Evolutionary conservation across 768 basidiomycete species (phyloP).

Genomic region (Naganishia onofrii): DNA sequence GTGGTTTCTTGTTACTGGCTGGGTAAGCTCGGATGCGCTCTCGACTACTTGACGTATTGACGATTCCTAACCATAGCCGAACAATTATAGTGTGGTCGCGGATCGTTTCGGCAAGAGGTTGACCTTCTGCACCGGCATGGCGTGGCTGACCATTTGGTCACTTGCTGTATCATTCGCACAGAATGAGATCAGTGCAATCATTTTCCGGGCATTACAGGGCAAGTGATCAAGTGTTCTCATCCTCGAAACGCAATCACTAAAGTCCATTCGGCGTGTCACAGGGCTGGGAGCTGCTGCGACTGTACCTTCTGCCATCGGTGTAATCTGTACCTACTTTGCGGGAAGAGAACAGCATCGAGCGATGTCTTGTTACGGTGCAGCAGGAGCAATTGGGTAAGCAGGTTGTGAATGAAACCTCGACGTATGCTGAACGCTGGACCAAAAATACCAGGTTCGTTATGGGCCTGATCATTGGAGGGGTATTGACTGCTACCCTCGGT

Average conservation of each 20-base stretch:
- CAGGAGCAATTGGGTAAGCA: conserved; percentile 30
- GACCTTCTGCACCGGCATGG: conserved; percentile 25
- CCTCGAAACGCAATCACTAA: not conserved
- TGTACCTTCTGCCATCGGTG: conserved; percentile 32
- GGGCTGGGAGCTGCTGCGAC: conserved; percentile 33
- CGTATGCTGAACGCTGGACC: not conserved
- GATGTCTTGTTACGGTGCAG: conserved; percentile 27
- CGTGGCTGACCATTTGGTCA: conserved; percentile 2
- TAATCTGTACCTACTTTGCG: conserved; percentile 29
- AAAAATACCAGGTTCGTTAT: not conserved
- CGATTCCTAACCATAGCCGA: not conserved
- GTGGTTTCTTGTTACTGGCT: conserved; percentile 31
- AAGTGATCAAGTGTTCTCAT: not conserved
- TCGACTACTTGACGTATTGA: not conserved
- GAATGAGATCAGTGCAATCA: conserved; percentile 21
- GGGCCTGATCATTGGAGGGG: conserved; percentile 11
- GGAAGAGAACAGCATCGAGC: conserved; percentile 30
- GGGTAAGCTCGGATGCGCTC: not conserved
- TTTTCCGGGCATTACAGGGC: conserved; percentile 14
- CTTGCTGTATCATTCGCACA: conserved; percentile 23
- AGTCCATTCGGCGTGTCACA: not conserved
- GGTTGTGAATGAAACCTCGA: not conserved
- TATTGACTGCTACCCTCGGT: conserved; percentile 13
- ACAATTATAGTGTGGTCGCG: conserved; percentile 27
- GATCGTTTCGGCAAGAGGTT: conserved; percentile 36